phyloP scores from a whole-genome alignment of 805 yeast genomes.

The Barnettozyma californica region DNA sequence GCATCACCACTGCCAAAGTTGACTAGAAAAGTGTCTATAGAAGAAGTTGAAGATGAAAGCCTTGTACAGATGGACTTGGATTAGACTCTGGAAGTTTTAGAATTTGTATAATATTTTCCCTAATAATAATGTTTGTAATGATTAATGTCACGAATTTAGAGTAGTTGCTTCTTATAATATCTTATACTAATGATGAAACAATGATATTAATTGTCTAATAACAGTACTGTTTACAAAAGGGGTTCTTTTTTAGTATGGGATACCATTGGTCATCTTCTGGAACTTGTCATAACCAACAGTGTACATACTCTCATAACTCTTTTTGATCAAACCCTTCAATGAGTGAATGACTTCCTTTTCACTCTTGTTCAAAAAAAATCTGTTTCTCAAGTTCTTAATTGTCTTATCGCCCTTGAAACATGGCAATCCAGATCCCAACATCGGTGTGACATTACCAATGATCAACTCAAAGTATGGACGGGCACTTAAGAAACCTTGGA shows the following conservation, averaged over 20 bases:
- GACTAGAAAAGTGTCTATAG: constrained; percentile 18
- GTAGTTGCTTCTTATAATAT: not conserved
- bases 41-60: constrained; percentile 22
- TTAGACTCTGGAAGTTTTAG: not conserved
- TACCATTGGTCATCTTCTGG: constrained; percentile 94
- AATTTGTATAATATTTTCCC: not conserved
- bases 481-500: constrained; percentile 84
- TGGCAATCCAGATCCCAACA: constrained; percentile 93
- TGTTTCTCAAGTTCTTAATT: constrained; percentile 63
- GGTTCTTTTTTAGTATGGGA: constrained; percentile 60
- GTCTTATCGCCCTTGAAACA: constrained; percentile 86
- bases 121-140: not conserved
- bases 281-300: constrained; percentile 97
- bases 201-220: too few species aligned
- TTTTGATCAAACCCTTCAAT: constrained; percentile 70
- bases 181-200: too few species aligned
- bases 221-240: not conserved
- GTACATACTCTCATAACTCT: constrained; percentile 80
- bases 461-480: constrained; percentile 85
- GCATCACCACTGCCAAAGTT: constrained; percentile 15
- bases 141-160: not conserved
- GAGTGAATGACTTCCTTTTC: constrained; percentile 81
- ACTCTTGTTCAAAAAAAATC: constrained; percentile 77
- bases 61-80: constrained; percentile 12
- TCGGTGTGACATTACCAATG: constrained; percentile 79